Base-by-base conservation (phyloP, 306 rosid genomes). In the Albizia julibrissin region DNA sequence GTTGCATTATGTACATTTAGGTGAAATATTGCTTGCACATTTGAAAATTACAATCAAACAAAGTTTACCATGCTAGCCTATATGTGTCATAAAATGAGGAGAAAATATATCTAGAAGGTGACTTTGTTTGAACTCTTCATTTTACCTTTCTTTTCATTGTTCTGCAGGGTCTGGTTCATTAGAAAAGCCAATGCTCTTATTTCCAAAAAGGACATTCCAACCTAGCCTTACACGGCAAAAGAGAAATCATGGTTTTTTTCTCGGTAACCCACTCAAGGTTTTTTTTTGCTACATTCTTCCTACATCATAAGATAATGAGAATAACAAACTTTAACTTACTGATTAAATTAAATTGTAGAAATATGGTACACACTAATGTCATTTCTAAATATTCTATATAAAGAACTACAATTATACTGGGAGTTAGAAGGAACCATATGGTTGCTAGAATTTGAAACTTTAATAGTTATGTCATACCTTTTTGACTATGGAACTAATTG, bases 221-320 rank as follows among this genome's bases (percentile, higher is more conserved):
- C 99, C 99, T 47, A 96, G 97, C 90, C 37, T 74, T 76, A 88
- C 92, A 65, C 79, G 85, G 82, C 87, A 94, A 27, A 96, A 93
- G 91, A 91, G 99, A 86, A 90, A 85, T 27, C 99, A 96, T 86
- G 98, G 99, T 40, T 96, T 40, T 96, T 84, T 85, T 93, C 98
- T 71, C 88, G 97, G 97, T 91, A 84, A 65, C 22, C 80, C 75
- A 40, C 81, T 87, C 56, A 80, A 81, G 79, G 46, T 18, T 52
- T 80, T 39, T n/a, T 7, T 34, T 34, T 1, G 46, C 65, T 65
- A 3, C 58, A 47, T 74, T 56, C 58, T 95, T 66, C 44, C 43
- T 64, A 37, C 31, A 26, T 33, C 67, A 42, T 21, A 43, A 37
- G 49, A 80, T 39, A 79, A 46, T 14, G 8, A 26, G 10, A 31